Evolutionary conservation across 2,329 filamentous ascomycete genomes (phyloP).

Genomic region (Trichoderma pleuroti): DNA sequence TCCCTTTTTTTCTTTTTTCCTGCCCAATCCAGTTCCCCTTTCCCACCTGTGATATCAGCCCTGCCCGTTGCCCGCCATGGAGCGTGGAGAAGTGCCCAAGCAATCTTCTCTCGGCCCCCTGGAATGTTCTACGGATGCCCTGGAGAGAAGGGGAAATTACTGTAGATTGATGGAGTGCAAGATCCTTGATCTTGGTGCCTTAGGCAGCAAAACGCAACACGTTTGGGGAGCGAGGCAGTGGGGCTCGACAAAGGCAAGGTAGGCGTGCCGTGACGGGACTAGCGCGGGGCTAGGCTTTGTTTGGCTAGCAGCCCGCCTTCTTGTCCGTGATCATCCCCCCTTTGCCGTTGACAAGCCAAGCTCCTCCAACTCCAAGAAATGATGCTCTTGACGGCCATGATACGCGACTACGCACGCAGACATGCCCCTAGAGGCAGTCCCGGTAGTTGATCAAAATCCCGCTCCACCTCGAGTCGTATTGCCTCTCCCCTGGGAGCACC

Average conservation of each 20-base stretch:
- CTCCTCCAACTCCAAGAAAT: conserved; percentile 12
- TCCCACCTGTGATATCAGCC: not conserved
- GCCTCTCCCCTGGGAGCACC: not conserved
- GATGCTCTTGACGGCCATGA: not conserved
- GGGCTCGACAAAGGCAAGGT: conserved; percentile 1
- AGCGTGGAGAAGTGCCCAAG: not conserved
- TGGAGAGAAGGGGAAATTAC: conserved; percentile 3
- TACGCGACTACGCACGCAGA: not conserved
- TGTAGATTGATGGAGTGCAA: not conserved
- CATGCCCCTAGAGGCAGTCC: not conserved
- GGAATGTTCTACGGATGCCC: conserved; percentile 9
- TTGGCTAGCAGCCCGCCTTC: conserved; percentile 4
- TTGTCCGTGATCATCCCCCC: conserved; percentile 7
- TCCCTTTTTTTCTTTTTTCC: not conserved
- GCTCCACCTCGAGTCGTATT: conserved; percentile 10
- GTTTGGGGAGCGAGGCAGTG: not conserved
- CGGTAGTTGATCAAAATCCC: conserved; percentile 3
- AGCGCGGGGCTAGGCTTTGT: not conserved
- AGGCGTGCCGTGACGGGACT: conserved; percentile 6
- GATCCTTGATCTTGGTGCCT: conserved; percentile 10
- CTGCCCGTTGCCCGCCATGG: not conserved
- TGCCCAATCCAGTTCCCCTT: not conserved
- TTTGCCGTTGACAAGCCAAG: not conserved
- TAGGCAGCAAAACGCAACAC: not conserved
- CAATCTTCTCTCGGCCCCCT: conserved; percentile 11